These are phyloP conservation scores for Botrytis porri DNA, from an alignment of 2,329 filamentous ascomycete genomes.

Conservation along the genomic window DNA sequence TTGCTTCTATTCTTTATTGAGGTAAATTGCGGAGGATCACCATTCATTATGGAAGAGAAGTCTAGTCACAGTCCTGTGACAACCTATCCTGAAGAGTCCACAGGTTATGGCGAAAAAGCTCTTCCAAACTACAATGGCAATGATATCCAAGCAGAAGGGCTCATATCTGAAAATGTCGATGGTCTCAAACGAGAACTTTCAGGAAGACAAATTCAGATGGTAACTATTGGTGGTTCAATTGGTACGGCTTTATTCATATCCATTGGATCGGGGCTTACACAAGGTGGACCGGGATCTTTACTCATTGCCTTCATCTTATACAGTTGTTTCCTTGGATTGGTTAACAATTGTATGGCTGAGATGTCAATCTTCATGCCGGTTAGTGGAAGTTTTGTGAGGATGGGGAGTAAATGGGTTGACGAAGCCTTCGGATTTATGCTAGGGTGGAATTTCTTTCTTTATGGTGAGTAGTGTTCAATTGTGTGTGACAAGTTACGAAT, in stretches of 20 bases:
- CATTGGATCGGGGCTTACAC: constrained; percentile 42
- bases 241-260: constrained; percentile 49
- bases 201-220: constrained; percentile 49
- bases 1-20: background rate
- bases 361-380: constrained; percentile 57
- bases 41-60: constrained; percentile 23
- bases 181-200: constrained; percentile 40
- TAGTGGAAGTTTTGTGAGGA: constrained; percentile 52
- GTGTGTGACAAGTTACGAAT: background rate
- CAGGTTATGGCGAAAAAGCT: constrained; percentile 20
- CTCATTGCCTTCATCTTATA: constrained; percentile 49
- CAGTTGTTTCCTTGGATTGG: constrained; percentile 41
- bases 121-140: background rate
- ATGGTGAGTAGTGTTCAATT: constrained; percentile 39
- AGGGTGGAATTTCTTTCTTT: constrained; percentile 62
- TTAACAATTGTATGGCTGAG: constrained; percentile 42
- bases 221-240: constrained; percentile 48
- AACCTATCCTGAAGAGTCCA: constrained; percentile 9
- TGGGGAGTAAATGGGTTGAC: constrained; percentile 53
- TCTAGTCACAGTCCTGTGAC: constrained; percentile 9
- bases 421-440: constrained; percentile 53
- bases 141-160: constrained; percentile 4
- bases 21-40: background rate
- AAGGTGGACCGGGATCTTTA: constrained; percentile 38
- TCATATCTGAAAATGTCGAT: constrained; percentile 27